A percentile compares a stretch with the other conserved stretches of the same genome.
Conservation (phyloP, 1,284 basidiomycete species). For the Trametes pubescens region DNA sequence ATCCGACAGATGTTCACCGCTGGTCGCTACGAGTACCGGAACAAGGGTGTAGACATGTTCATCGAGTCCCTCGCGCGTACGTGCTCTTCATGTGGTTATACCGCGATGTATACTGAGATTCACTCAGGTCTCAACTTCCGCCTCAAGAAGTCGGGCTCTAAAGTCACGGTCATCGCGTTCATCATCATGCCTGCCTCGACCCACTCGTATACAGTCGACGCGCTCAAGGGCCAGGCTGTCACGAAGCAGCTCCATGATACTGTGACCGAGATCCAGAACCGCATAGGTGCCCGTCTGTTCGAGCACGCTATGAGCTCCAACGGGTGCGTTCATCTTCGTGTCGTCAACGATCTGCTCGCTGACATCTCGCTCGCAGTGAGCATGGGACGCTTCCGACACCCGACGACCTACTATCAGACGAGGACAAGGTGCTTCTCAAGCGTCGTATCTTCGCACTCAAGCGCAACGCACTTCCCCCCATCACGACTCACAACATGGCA, state of each 20-base stretch:
- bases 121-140: conserved; percentile 80
- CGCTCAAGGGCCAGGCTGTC: conserved; percentile 97
- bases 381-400: conserved; percentile 78
- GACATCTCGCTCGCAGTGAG: conserved; percentile 56
- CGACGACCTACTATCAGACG: conserved; percentile 83
- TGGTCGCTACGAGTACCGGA: conserved; percentile 98
- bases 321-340: conserved; percentile 60
- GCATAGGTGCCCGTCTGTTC: conserved; percentile 91
- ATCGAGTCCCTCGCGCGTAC: conserved; percentile 93
- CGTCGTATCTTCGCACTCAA: conserved; percentile 96
- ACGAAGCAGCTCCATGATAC: conserved; percentile 97
- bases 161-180: conserved; percentile 93
- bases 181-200: conserved; percentile 99
- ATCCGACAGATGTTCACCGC: conserved; percentile 88
- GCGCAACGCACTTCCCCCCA: conserved; percentile 90
- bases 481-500: conserved; percentile 98
- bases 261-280: conserved; percentile 92
- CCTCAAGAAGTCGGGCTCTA: conserved; percentile 83
- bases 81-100: conserved; percentile 32
- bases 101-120: not conserved
- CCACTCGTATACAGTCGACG: conserved; percentile 97
- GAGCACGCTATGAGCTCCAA: conserved; percentile 94
- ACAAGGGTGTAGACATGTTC: conserved; percentile 99
- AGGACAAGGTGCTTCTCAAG: conserved; percentile 97
- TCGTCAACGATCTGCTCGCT: not conserved